Base-by-base conservation (phyloP, 2,329 filamentous ascomycete species). In the Penicillium sp. region DNA sequence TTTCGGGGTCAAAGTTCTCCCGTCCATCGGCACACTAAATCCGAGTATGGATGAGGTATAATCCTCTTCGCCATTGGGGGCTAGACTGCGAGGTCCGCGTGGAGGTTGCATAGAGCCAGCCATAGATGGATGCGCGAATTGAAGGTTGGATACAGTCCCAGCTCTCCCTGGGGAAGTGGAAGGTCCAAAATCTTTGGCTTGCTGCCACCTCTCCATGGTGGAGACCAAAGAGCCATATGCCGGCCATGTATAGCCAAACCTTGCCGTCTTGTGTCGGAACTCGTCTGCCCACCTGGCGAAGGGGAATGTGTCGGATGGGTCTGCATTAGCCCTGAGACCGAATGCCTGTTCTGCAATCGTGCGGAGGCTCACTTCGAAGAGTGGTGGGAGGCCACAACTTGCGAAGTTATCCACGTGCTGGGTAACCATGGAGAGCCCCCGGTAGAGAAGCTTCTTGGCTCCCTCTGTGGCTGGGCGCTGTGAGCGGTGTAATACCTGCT, bases 331-430 rank as follows among this genome's bases (percentile, higher is more conserved):
- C 14, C 61, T 63, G 33, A 70, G 50, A 4, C 55, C 58, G 18
- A 62, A 60, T 2, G 68, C 67, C 28, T 69, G 65, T 41, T 72
- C 64, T 4, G 62, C 55, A 16, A 72, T 71, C 2, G 64, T 69
- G 7, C 64, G 67, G 22, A 72, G 48, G 3, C 61, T 51, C 14
- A 65, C 59, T 49, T 73, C 70, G 19, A 72, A 71, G 10, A 72
- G 46, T 1, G 70, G 70, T 2, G 70, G 69, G 3, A 72, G 53
- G 18, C 63, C 63, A 44, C 66, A 71, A 41, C 61, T 58, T 8
- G 59, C 58, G 38, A 73, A 72, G 35, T 71, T 70, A 11, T 72
- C 67, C 14, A 67, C 45, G 46, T 71, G 68, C 34, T 70, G 65
- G 8, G 63, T 60, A 5, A 72, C 48, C 47, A 72, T 66, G 9